Conservation (phyloP, 164 flowering plant species). For the Kalanchoe fedtschenkoi region DNA sequence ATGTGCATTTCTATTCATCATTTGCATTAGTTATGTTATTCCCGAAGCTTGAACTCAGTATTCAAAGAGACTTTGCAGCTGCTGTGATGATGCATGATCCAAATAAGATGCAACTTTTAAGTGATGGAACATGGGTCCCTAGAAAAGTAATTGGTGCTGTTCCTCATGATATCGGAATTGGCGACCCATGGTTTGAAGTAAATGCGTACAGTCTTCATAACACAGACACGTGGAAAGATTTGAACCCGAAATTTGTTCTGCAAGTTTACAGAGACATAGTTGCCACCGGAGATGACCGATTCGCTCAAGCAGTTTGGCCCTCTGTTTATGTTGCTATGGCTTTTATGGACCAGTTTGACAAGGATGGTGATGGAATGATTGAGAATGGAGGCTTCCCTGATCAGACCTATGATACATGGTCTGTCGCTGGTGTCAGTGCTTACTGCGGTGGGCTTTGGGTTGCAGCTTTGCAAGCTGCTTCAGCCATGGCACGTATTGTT, state of each 20-base stretch:
- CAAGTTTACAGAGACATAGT: constrained; percentile 82
- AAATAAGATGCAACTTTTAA: constrained; percentile 35
- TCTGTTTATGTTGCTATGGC: constrained; percentile 87
- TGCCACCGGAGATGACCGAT: constrained; percentile 68
- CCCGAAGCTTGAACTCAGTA: constrained; percentile 79
- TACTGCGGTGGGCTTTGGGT: constrained; percentile 91
- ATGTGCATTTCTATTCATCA: constrained; percentile 90
- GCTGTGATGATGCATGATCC: constrained; percentile 88
- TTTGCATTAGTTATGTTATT: constrained; percentile 68
- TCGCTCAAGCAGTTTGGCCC: constrained; percentile 84
- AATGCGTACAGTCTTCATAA: constrained; percentile 68
- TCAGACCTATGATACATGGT: constrained; percentile 95
- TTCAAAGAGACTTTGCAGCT: constrained; percentile 92
- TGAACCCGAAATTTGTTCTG: constrained; percentile 91
- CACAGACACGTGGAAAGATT: constrained; percentile 85
- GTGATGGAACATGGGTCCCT: constrained; percentile 55
- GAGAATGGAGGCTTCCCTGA: constrained; percentile 99
- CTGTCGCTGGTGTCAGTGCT: constrained; percentile 84
- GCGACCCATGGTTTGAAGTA: constrained; percentile 92
- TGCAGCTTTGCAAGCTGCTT: constrained; percentile 89
- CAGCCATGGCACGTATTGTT: constrained; percentile 70
- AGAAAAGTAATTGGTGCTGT: constrained; percentile 91
- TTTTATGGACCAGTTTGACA: constrained; percentile 84
- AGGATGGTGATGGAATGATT: constrained; percentile 84
- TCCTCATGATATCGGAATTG: constrained; percentile 84